Evolutionary conservation across 1,139 yeast species (phyloP).

Genomic region (Zygosaccharomyces pseudobailii): DNA sequence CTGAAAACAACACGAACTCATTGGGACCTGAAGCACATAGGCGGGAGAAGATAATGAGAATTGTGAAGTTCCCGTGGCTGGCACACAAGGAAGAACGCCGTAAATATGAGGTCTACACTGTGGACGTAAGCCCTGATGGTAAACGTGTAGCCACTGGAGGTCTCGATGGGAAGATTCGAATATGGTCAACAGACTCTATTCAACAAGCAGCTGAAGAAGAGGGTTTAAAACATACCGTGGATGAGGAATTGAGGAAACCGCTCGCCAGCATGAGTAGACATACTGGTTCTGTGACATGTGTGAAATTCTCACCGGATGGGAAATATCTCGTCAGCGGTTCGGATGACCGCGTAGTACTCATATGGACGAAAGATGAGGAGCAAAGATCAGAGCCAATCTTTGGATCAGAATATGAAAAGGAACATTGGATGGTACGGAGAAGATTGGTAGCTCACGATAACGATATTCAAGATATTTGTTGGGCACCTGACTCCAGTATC

Average conservation of each 20-base stretch:
- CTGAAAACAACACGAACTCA: not conserved
- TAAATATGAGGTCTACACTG: slow-evolving; percentile 78
- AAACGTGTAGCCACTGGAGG: slow-evolving; percentile 90
- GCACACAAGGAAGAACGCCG: slow-evolving; percentile 74
- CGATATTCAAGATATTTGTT: slow-evolving; percentile 93
- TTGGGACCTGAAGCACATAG: not conserved
- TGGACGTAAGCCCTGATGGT: slow-evolving; percentile 78
- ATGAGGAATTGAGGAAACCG: slow-evolving; percentile 45
- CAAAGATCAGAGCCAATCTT: slow-evolving; percentile 49
- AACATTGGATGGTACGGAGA: slow-evolving; percentile 90
- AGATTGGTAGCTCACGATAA: slow-evolving; percentile 94
- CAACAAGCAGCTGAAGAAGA: slow-evolving; percentile 35
- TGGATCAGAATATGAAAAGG: slow-evolving; percentile 64
- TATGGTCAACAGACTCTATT: slow-evolving; percentile 75
- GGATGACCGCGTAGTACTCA: slow-evolving; percentile 84
- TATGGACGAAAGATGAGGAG: slow-evolving; percentile 93
- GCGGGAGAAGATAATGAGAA: slow-evolving; percentile 46
- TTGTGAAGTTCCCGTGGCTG: slow-evolving; percentile 82
- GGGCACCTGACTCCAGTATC: slow-evolving; percentile 93
- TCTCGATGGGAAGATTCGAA: slow-evolving; percentile 84
- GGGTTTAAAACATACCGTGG: slow-evolving; percentile 19
- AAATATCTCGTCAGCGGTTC: slow-evolving; percentile 89
- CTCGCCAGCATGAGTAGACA: slow-evolving; percentile 79
- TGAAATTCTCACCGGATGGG: slow-evolving; percentile 89
- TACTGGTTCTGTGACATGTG: slow-evolving; percentile 90